phyloP scores from a whole-genome alignment of 2,329 filamentous ascomycete genomes.

The Hymenoscyphus infarciens region DNA sequence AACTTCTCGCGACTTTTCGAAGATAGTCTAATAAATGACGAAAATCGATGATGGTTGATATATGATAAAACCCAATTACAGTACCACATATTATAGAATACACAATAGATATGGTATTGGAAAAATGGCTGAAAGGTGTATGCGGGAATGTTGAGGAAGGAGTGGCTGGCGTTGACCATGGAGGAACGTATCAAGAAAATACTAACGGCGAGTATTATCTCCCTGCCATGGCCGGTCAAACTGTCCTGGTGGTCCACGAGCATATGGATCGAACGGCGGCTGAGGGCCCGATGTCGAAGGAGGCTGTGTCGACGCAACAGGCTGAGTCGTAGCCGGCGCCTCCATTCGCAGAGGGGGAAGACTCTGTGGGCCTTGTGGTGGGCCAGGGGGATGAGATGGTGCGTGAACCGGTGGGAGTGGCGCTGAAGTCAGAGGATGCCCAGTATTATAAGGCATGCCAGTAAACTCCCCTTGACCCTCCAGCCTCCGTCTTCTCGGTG shows the following conservation, averaged over 20 bases:
- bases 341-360: slow-evolving; percentile 35
- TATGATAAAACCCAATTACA: background rate
- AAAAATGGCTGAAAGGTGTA: background rate
- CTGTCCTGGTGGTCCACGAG: slow-evolving; percentile 19
- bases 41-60: slow-evolving; percentile 3
- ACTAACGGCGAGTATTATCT: slow-evolving; percentile 25
- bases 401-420: slow-evolving; percentile 29
- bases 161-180: background rate
- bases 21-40: background rate
- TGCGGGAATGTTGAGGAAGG: background rate
- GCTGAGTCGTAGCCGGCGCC: slow-evolving; percentile 19
- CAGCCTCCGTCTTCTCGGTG: slow-evolving; percentile 33
- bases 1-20: slow-evolving; percentile 2
- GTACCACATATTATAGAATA: slow-evolving; percentile 17
- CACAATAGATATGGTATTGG: slow-evolving; percentile 18
- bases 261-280: slow-evolving; percentile 27
- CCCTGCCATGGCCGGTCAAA: slow-evolving; percentile 31
- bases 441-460: slow-evolving; percentile 26
- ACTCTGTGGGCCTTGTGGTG: slow-evolving; percentile 22
- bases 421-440: slow-evolving; percentile 27
- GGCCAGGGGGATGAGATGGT: slow-evolving; percentile 22
- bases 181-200: background rate
- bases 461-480: slow-evolving; percentile 32
- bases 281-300: slow-evolving; percentile 23
- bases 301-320: slow-evolving; percentile 14